These are phyloP conservation scores for Vitis hybrid DNA, from an alignment of 177 flowering plant species.

Conservation along the genomic window DNA sequence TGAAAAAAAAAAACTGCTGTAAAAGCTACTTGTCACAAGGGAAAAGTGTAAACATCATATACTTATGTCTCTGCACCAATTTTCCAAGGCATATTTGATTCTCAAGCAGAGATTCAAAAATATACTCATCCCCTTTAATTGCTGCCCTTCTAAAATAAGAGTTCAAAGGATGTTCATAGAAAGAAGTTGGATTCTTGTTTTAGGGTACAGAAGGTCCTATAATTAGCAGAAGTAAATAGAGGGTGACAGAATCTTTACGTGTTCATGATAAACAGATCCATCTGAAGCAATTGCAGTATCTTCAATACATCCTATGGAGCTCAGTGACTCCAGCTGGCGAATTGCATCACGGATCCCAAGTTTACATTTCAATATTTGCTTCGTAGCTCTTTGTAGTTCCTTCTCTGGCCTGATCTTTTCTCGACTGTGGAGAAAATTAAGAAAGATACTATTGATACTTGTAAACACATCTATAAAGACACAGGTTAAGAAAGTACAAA, in stretches of 20 bases:
- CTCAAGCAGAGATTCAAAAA: no score
- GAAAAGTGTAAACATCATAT: no score
- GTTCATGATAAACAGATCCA: constrained; percentile 95
- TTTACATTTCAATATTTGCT: constrained; percentile 84
- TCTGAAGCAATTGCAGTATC: constrained; percentile 76
- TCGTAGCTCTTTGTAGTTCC: constrained; percentile 82
- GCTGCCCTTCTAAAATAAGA: neutral
- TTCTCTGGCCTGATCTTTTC: constrained; percentile 94
- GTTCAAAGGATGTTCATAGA: neutral
- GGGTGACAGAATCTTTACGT: constrained; percentile 41
- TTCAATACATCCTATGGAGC: constrained; percentile 79
- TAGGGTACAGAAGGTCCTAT: neutral
- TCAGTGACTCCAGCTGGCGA: constrained; percentile 73
- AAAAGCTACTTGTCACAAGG: no score
- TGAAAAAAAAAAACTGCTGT: no score
- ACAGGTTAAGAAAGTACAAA: neutral
- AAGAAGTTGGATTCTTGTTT: neutral
- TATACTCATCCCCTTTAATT: neutral
- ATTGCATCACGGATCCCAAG: constrained; percentile 91
- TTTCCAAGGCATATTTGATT: no score
- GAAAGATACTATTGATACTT: neutral
- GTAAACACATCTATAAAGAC: neutral
- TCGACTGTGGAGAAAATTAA: constrained; percentile 49
- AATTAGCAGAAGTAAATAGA: neutral
- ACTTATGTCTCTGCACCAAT: no score